Percentiles rank a stretch among this genome's conserved stretches.
phyloP scores from a whole-genome alignment of 2,329 filamentous ascomycete genomes.

The Talaromyces islandicus region DNA sequence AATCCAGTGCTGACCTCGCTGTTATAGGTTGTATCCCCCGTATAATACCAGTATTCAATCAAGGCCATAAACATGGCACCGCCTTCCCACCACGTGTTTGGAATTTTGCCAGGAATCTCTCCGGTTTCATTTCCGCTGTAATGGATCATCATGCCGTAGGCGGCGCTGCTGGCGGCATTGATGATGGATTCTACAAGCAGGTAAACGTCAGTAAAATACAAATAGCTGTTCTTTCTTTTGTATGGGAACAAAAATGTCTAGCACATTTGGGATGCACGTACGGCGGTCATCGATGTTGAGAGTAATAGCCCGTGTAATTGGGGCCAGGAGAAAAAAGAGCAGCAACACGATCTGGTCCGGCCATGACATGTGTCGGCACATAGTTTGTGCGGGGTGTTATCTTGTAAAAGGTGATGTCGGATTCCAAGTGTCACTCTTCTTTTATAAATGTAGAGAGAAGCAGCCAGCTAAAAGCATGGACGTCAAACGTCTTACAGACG shows the following conservation, averaged over 20 bases:
- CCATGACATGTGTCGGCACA: conserved; percentile 1
- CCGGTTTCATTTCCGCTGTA: conserved; percentile 46
- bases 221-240: neutral
- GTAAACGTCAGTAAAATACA: neutral
- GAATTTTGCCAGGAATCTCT: conserved; percentile 46
- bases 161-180: conserved; percentile 38
- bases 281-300: neutral
- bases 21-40: conserved; percentile 35
- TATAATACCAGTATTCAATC: conserved; percentile 40
- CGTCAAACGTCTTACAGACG: neutral
- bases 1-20: conserved; percentile 29
- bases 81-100: conserved; percentile 41
- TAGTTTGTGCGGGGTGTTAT: neutral
- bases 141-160: conserved; percentile 46
- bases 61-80: conserved; percentile 38
- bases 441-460: neutral
- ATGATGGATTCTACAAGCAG: conserved; percentile 40
- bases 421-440: neutral
- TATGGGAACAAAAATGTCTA: neutral
- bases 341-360: conserved; percentile 4
- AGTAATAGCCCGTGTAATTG: conserved; percentile 6
- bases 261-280: neutral
- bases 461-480: neutral
- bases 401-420: neutral
- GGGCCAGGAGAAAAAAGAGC: conserved; percentile 5